A percentile compares a stretch with the other conserved stretches of the same genome.
Evolutionary conservation across 192 early-diverging fungal genomes (phyloP).

Genomic region (Coemansia sp.): DNA sequence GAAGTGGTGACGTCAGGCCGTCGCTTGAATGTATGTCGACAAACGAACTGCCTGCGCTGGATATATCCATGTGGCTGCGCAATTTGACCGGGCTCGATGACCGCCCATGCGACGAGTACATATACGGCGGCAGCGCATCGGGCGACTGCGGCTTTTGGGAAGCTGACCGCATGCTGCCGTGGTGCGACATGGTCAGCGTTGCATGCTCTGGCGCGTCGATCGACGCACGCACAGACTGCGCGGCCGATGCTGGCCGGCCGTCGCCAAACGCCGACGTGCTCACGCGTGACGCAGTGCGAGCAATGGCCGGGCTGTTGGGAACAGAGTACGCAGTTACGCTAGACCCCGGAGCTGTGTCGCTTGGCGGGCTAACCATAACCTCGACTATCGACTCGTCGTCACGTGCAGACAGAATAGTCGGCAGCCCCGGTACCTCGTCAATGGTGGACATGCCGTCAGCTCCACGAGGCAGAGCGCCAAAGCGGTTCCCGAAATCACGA

Average conservation of each 20-base stretch:
- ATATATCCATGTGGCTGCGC: background rate
- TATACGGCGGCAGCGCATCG: constrained; percentile 1
- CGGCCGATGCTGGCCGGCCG: background rate
- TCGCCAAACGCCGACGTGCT: background rate
- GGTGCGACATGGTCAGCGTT: constrained; percentile 6
- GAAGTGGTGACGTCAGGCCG: constrained; percentile 1
- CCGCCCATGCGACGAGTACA: constrained; percentile 1
- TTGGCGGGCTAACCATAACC: constrained; percentile 2
- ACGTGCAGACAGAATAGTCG: constrained; percentile 34
- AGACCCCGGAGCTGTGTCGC: background rate
- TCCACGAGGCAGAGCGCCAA: constrained; percentile 2
- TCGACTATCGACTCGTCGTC: constrained; percentile 18
- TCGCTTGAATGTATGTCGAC: constrained; percentile 29
- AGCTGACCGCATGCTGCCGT: constrained; percentile 15
- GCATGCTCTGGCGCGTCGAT: background rate
- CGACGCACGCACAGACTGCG: background rate
- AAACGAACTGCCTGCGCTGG: constrained; percentile 31
- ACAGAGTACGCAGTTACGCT: constrained; percentile 1
- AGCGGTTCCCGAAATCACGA: constrained; percentile 12
- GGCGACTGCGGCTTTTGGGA: background rate
- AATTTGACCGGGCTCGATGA: background rate
- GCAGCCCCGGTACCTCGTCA: constrained; percentile 18
- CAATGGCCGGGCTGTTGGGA: constrained; percentile 5
- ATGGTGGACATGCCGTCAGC: constrained; percentile 4
- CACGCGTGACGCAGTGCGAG: background rate